Percentiles rank a stretch among this genome's conserved stretches.
These are phyloP conservation scores for Neonectria sp. DNA, from an alignment of 2,329 filamentous ascomycete species.

Conservation along the genomic window DNA sequence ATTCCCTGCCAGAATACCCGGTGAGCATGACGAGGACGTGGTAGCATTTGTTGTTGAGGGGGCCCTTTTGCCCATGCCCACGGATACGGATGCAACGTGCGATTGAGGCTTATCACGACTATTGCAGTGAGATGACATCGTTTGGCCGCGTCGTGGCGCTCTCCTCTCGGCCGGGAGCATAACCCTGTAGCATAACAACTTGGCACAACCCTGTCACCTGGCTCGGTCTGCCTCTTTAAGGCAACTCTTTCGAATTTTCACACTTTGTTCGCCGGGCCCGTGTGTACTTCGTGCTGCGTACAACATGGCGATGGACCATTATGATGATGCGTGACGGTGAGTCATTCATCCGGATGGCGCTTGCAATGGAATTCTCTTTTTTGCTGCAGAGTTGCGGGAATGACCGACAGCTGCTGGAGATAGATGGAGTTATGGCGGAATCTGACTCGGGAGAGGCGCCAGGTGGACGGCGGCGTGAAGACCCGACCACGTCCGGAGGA, in stretches of 20 bases:
- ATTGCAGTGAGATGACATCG: slow-evolving; percentile 19
- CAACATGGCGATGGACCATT: neutral
- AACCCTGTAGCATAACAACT: slow-evolving; percentile 31
- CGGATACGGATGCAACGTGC: slow-evolving; percentile 25
- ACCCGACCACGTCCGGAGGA: slow-evolving; percentile 32
- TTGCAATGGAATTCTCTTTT: neutral
- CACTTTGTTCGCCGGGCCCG: neutral
- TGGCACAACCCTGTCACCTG: slow-evolving; percentile 34
- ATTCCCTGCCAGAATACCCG: neutral
- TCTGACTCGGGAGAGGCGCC: slow-evolving; percentile 12
- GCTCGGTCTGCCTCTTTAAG: neutral
- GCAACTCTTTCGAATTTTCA: neutral
- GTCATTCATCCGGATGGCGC: neutral
- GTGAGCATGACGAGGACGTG: slow-evolving; percentile 5
- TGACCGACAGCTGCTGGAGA: slow-evolving; percentile 22
- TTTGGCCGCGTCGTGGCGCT: slow-evolving; percentile 5
- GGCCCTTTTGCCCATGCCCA: slow-evolving; percentile 9
- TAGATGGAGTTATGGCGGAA: slow-evolving; percentile 29
- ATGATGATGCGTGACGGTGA: neutral
- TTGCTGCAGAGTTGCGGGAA: slow-evolving; percentile 25
- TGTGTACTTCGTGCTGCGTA: neutral
- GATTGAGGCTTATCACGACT: slow-evolving; percentile 6
- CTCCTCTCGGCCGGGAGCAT: slow-evolving; percentile 3
- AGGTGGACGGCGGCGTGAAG: slow-evolving; percentile 25
- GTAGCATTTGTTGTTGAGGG: slow-evolving; percentile 25